Evolutionary conservation across 805 yeast species (phyloP).

Genomic region (Zygosaccharomyces pseudorouxii): DNA sequence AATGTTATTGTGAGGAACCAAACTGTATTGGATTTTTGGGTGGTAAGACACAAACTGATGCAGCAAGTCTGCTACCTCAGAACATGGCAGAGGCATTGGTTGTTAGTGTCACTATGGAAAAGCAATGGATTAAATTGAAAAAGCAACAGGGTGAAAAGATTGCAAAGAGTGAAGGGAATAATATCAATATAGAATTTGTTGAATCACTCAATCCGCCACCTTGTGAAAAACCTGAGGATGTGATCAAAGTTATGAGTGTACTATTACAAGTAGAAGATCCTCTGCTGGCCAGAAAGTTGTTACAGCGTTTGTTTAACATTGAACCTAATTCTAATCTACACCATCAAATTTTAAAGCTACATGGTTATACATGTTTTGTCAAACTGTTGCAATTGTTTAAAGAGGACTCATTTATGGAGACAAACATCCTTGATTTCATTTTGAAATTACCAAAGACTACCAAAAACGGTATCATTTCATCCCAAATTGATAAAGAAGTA

Average conservation of each 20-base stretch:
- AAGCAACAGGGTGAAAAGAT: conserved; percentile 43
- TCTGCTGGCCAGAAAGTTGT: conserved; percentile 57
- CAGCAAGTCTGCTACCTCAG: conserved; percentile 79
- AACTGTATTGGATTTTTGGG: conserved; percentile 93
- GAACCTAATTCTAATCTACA: conserved; percentile 45
- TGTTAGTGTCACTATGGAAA: conserved; percentile 61
- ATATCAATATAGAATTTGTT: conserved; percentile 62
- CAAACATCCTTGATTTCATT: conserved; percentile 53
- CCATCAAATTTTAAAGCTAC: conserved; percentile 63
- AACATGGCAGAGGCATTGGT: conserved; percentile 82
- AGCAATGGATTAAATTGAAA: conserved; percentile 63
- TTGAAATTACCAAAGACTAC: conserved; percentile 66
- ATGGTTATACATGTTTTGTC: conserved; percentile 79
- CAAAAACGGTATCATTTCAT: conserved; percentile 67
- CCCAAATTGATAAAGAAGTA: conserved; percentile 66
- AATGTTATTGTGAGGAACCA: conserved; percentile 88
- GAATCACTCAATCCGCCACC: conserved; percentile 52
- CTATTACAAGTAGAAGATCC: conserved; percentile 71
- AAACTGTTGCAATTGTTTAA: conserved; percentile 45
- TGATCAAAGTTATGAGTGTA: conserved; percentile 74
- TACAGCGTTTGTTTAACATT: conserved; percentile 56
- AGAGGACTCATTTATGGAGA: conserved; percentile 40
- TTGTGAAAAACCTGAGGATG: conserved; percentile 48
- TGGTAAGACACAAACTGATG: conserved; percentile 95
- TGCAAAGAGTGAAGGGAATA: conserved; percentile 44